Base-by-base conservation (phyloP, 2,329 filamentous ascomycete genomes). In the Elsinoe perseae region DNA sequence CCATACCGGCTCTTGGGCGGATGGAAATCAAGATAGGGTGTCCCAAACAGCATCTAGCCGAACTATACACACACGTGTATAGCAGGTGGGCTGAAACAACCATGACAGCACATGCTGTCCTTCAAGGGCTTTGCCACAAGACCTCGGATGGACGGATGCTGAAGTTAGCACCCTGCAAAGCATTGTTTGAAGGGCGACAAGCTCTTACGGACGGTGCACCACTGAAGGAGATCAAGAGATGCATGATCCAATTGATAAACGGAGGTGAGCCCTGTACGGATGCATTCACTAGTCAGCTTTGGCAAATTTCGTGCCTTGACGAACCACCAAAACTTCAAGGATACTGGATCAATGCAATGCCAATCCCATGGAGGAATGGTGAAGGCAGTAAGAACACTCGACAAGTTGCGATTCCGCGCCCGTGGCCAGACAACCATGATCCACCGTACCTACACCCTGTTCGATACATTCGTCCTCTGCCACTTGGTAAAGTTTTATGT, bases 251-350 rank as follows among this genome's bases (percentile, higher is more conserved):
- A 16, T 21, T 25, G 3, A 14, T 52, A 14, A 28, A 18, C 8
- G 48, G 16, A 12, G 30, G 30, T 8, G 48, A 52, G 12, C 48
- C 48, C 18, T 16, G 16, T 16, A 27, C 18, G 14, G 44, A 50
- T 18, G 44, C 30, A 16, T 2, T 10, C 14, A 32, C 28, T 2
- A 12, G 10, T 16, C 23, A 28, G 14, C 16, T 14, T 3, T 52
- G 48, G 48, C 48, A 52, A 10, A n/a, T 36, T 7, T n/a, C 48
- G 14, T 52, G 48, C 16, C 48, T 52, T 12, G 48, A 52, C 18
- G 48, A 23, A 5, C 27, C 30, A 6, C 48, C 48, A 14, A 32
- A 18, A 4, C 8, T 52, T 7, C 12, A 25, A 16, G 32, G 21
- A 12, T 21, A 36, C 48, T 52, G 48, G 48, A 36, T 28, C 9